A percentile compares a stretch with the other conserved stretches of the same genome.
These are phyloP conservation scores for Linnemannia elongata DNA, from an alignment of 192 early-diverging fungal species.

Conservation along the genomic window DNA sequence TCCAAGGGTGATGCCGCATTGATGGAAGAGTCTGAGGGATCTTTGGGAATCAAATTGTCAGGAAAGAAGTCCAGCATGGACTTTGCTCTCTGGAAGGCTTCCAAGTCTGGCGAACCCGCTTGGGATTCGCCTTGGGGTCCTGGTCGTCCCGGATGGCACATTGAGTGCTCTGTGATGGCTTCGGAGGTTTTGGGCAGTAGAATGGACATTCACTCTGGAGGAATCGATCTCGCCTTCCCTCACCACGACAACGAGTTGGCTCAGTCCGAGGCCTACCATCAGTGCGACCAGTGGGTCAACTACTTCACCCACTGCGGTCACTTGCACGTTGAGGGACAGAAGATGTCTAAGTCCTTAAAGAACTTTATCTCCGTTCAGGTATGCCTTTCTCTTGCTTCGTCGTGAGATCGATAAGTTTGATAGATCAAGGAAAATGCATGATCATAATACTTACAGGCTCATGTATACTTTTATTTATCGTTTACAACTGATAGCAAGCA, in stretches of 20 bases:
- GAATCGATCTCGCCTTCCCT: constrained; percentile 96
- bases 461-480: not conserved
- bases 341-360: constrained; percentile 99
- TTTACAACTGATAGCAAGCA: constrained; percentile 66
- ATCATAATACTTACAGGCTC: not conserved
- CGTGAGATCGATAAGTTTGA: not conserved
- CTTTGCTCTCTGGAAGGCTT: constrained; percentile 97
- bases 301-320: constrained; percentile 99
- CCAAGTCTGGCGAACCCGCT: constrained; percentile 93
- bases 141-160: constrained; percentile 99
- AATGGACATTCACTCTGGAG: constrained; percentile 97
- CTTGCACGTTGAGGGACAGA: constrained; percentile 93
- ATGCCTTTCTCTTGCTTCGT: not conserved
- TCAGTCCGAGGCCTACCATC: constrained; percentile 93
- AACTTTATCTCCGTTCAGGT: constrained; percentile 96
- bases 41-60: constrained; percentile 73
- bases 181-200: constrained; percentile 88
- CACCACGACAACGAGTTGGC: constrained; percentile 99
- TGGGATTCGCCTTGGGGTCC: constrained; percentile 95
- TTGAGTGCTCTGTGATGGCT: constrained; percentile 99
- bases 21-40: constrained; percentile 93
- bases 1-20: constrained; percentile 85
- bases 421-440: not conserved
- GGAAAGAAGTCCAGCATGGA: constrained; percentile 84
- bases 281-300: constrained; percentile 96